These are phyloP conservation scores for Bipolaris sorokiniana DNA, from an alignment of 2,329 filamentous ascomycete genomes.

Conservation along the genomic window DNA sequence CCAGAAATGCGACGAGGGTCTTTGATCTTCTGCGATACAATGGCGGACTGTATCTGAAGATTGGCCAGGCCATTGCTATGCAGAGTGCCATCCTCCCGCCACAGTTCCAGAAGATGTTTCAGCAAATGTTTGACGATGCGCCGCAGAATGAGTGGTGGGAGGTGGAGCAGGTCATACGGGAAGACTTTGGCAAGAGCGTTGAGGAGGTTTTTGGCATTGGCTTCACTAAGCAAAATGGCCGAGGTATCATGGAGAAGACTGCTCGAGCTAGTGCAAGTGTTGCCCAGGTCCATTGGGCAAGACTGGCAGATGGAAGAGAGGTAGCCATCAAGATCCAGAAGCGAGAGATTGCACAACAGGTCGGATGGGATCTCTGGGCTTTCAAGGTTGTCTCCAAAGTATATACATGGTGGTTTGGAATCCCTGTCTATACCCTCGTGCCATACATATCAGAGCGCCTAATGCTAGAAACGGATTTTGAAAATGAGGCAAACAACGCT, in stretches of 20 bases:
- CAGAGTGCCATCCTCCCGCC: conserved; percentile 92
- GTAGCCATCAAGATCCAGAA: conserved; percentile 98
- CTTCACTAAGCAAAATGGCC: conserved; percentile 70
- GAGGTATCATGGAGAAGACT: conserved; percentile 72
- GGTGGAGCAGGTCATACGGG: conserved; percentile 80
- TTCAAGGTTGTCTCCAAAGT: conserved; percentile 87
- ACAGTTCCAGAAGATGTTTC: conserved; percentile 96
- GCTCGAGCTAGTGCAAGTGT: conserved; percentile 86
- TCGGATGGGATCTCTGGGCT: conserved; percentile 93
- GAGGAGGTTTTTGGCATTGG: conserved; percentile 94
- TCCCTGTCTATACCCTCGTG: conserved; percentile 89
- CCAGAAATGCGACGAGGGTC: conserved; percentile 80
- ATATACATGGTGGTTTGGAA: conserved; percentile 86
- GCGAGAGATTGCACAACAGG: conserved; percentile 86
- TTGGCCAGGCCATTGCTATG: conserved; percentile 98
- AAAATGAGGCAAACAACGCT: conserved; percentile 88
- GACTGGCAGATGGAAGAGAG: conserved; percentile 82
- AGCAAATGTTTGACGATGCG: conserved; percentile 96
- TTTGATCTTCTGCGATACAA: conserved; percentile 83
- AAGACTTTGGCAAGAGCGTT: conserved; percentile 82
- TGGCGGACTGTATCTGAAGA: conserved; percentile 94
- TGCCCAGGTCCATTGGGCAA: conserved; percentile 95
- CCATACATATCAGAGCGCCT: conserved; percentile 94
- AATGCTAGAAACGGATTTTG: conserved; percentile 90
- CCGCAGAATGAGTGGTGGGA: conserved; percentile 90